Evolutionary conservation across 2,329 filamentous ascomycete species (phyloP), one percentile per base, ranked within the genome.

Genomic region (Aspergillus calidoustus): DNA sequence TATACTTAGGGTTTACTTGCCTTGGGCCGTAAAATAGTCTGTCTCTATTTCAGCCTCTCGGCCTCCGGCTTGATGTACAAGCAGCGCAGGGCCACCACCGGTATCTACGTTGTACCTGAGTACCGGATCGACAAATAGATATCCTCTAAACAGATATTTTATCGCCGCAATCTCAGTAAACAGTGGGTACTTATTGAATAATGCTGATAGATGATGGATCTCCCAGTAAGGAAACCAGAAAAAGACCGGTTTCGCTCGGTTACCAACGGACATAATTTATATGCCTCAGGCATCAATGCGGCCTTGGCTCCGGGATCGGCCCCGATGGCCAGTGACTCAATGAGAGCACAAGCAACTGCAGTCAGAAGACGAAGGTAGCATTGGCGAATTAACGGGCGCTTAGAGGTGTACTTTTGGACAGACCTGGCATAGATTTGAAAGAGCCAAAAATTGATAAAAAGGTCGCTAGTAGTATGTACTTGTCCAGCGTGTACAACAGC

Each of bases 231-330:
- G 17, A 17, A 46, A 8, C 19, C 1, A 17, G 49, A 19, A 13
- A 7, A 22, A 30, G 31, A 50, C 31, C 54, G 54, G 54, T 34
- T 47, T 48, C 31, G 19, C 8, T 46, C 56, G 56, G 56, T 34
- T 58, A 53, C 34, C 13, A 34, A 5, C 56, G 56, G 56, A 7
- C 11, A 7, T 3, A 4, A 15, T 17, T 11, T 7, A 11, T 15
- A 15, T 43, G 31, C 38, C 34, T 48, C 15, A 48, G 43, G 43
- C 34, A 34, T 8, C 7, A 46, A 28, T 31, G 7, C 34, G 38
- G 17, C 7, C 23, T 44, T 51, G 56, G 25, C 56, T 58, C 56
- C 56, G 56, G 7, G 30, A 58, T 58, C 56, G 56, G 56, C 48
- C 38, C 13, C 22, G 4, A 50, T 8, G 7, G 22, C 43, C 34